Evolutionary conservation across 306 rosid species (phyloP), one percentile per base, ranked within the genome.

Genomic region (Fragaria ananassa): DNA sequence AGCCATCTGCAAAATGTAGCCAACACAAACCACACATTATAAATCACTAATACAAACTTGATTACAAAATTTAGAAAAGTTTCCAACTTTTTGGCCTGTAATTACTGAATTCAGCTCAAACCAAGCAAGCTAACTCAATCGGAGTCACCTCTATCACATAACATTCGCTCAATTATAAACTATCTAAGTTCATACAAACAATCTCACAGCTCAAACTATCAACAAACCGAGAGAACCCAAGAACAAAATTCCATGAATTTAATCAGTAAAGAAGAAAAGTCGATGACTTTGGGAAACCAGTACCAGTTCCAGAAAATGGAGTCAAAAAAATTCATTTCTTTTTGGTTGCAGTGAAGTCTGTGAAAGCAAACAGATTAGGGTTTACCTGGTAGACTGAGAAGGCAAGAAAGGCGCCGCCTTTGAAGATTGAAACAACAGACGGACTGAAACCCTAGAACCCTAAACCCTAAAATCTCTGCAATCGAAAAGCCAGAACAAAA

Each of bases 1-100:
- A 21, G 97, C 97, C 97, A 95, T 95, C 80, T 56, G 37, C 41
- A 35, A 35, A 5, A 71, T 42, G 27, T 23, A 80, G 54, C 47
- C 45, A 50, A 63, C 34, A 23, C 15, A 70, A 63, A 77, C 21
- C 11, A 73, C 34, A 66, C 41, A 54, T 56, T 50, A 21, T 19
- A 10, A 6, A 45, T 17, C 6, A 74, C 45, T n/a, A n/a, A 62
- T 1, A 8, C 23, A 71, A 18, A 5, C 4, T 37, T 35, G 35
- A 71, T n/a, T 0, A 27, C 21, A 18, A 60, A 17, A 15, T 25
- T 41, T 11, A 39, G 8, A 42, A 10, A 73, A 7, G 5, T 1
- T 12, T 19, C 29, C 10, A 35, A 14, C 17, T 41, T 9, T 23
- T 10, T 1, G 34, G 34, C 34, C 34, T 53, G 0, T 8, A 15